Evolutionary conservation across 1,284 basidiomycete genomes (phyloP), one percentile per base, ranked within the genome.

Genomic region (Xerocomus cyaneibrunnescens): DNA sequence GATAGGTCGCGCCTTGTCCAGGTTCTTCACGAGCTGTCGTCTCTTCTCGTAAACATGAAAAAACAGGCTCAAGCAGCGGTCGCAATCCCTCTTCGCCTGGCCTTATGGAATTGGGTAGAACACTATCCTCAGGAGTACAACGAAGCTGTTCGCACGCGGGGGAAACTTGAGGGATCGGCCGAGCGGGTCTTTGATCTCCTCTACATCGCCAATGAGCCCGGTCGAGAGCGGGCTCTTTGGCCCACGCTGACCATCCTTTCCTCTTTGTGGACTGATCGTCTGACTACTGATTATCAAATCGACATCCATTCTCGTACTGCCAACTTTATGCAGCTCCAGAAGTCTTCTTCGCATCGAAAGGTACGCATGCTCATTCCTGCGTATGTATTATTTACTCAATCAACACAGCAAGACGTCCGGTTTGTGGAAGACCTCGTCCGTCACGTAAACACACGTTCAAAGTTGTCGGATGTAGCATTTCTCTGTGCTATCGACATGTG

Each of bases 51-150:
- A 16, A 91, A 90, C 65, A 88, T 97, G 79, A 85, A 85, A 60
- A 79, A 79, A 37, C 85, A 89, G 32, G 82, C 86, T 0, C 91
- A 93, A 61, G 72, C 81, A 5, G 84, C 87, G 0, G 77, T 94
- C 30, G 85, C 92, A 0, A 74, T 82, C 7, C 84, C 87, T 17
- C 76, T 98, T 30, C 83, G 92, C 14, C 79, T 83, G 31, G 91
- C 91, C 0, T 78, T 97, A 27, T 96, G 94, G 93, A 92, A 91
- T 54, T 98, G 93, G 93, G 87, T 97, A 44, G 86, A 91, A 42
- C 77, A 84, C 14, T 90, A 88, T 64, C 89, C 92, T 0, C 72
- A 76, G 12, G 92, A 98, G 64, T 97, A 87, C 66, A 86, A 87
- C 45, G 84, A 88, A 5, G 76, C 86, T 5, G 77, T 92, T 36